Conservation (phyloP, 805 yeast species). For the Diddensiella santjacobensis region DNA sequence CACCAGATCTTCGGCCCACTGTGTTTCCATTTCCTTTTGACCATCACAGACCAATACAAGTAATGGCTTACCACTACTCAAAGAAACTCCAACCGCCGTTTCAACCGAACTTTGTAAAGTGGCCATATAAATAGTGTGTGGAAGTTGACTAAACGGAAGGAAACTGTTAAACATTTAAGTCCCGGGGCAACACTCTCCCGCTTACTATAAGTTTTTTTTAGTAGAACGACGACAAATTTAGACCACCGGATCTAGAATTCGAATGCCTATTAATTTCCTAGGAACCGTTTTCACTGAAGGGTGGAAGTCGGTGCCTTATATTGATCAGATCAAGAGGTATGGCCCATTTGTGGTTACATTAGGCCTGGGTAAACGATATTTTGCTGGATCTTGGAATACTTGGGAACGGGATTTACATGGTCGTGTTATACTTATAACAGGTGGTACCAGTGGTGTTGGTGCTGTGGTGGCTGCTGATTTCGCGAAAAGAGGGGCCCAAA, state of each 20-base stretch:
- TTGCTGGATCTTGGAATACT: constrained; percentile 74
- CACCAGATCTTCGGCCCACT: constrained; percentile 8
- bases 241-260: too few relatives aligned
- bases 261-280: constrained; percentile 82
- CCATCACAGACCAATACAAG: constrained; percentile 16
- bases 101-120: constrained; percentile 15
- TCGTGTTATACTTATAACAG: constrained; percentile 56
- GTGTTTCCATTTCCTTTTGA: neutral
- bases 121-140: constrained; percentile 3
- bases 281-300: constrained; percentile 71
- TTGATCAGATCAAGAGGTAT: constrained; percentile 51
- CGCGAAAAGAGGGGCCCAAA: constrained; percentile 81
- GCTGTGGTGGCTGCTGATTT: constrained; percentile 68
- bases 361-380: constrained; percentile 61
- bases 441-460: constrained; percentile 95
- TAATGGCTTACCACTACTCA: constrained; percentile 16
- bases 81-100: constrained; percentile 18
- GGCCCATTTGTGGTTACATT: constrained; percentile 52
- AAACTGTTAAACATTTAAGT: neutral
- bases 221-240: too few relatives aligned
- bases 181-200: neutral
- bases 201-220: too few relatives aligned
- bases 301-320: constrained; percentile 70
- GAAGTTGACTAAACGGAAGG: neutral
- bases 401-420: constrained; percentile 96